Evolutionary conservation across 202 grass and related monocot species (phyloP), one percentile per base, ranked within the genome.

Genomic region (Setaria viridis): DNA sequence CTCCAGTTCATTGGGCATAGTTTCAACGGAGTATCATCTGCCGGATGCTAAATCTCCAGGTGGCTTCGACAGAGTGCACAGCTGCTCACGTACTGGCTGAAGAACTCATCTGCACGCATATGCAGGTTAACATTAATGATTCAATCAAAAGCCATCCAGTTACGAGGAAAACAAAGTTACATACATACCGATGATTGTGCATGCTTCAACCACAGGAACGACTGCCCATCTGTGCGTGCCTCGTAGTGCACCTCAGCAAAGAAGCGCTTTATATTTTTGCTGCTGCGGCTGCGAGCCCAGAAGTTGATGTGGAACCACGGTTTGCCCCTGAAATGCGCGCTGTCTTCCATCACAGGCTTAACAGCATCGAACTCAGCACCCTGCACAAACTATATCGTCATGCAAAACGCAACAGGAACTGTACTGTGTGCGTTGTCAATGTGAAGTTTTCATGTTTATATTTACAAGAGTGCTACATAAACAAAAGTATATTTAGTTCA

Each of bases 191-290:
- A 79, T 65, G 76, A 79, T 64, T 9, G 42, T 79, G 43, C 76
- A 79, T 65, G 46, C 17, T 65, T 79, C 76, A 47, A 47, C 45
- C 8, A 47, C 45, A 47, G 45, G 45, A 47, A 47, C 7, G 45
- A 9, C 9, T 11, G 9, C 1, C 45, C 45, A 47, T 47, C 45
- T 10, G 45, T 47, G 45, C 7, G 9, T 47, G 45, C 1, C 57
- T 64, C 33, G 59, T 65, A 64, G 25, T 79, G 76, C 14, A 79
- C 16, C 30, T 79, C 76, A 19, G 76, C 59, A 14, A 79, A 79
- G 29, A 79, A 65, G 9, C 76, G 42, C 76, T 79, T 79, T 59
- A 79, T 65, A 45, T 65, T 79, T 16, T 14, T 78, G 10, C 46
- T 79, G 25, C 39, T 65, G 41, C 59, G 58, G 58, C 42, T 49